A percentile compares a stretch with the other conserved stretches of the same genome.
Conservation (phyloP, 768 basidiomycete genomes). For the Russula abietina region DNA sequence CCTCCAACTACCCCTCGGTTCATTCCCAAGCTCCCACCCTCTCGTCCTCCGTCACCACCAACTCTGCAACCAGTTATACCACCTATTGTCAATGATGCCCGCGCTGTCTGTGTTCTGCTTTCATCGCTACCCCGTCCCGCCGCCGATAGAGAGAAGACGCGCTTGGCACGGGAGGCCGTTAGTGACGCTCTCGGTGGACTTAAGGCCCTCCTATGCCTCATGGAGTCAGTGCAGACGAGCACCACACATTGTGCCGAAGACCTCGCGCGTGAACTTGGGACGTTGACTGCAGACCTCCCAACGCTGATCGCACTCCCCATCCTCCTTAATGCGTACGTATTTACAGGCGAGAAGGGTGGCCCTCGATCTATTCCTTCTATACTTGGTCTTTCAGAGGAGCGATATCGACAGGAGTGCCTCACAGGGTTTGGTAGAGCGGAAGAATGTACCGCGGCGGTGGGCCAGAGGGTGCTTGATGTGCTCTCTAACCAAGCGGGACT, state of each 20-base stretch:
- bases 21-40: conserved; percentile 57
- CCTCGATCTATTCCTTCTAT: conserved; percentile 45
- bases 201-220: conserved; percentile 47
- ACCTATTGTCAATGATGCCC: conserved; percentile 51
- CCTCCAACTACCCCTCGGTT: conserved; percentile 60
- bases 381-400: conserved; percentile 52
- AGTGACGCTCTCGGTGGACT: conserved; percentile 71
- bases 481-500: conserved; percentile 31
- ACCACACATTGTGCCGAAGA: conserved; percentile 25
- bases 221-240: conserved; percentile 38
- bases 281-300: conserved; percentile 58
- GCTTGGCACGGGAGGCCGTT: conserved; percentile 71
- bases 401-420: conserved; percentile 64
- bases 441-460: conserved; percentile 58
- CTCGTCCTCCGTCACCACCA: conserved; percentile 63
- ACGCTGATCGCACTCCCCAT: conserved; percentile 70
- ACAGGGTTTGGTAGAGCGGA: conserved; percentile 75
- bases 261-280: conserved; percentile 40
- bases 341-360: conserved; percentile 25
- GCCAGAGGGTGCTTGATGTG: conserved; percentile 48
- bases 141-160: conserved; percentile 41
- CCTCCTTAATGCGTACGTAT: conserved; percentile 46
- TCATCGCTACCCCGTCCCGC: conserved; percentile 54
- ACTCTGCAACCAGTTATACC: conserved; percentile 30
- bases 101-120: conserved; percentile 57